These are phyloP conservation scores for Hypoxylon sp. DNA, from an alignment of 2,329 filamentous ascomycete species.

Conservation along the genomic window DNA sequence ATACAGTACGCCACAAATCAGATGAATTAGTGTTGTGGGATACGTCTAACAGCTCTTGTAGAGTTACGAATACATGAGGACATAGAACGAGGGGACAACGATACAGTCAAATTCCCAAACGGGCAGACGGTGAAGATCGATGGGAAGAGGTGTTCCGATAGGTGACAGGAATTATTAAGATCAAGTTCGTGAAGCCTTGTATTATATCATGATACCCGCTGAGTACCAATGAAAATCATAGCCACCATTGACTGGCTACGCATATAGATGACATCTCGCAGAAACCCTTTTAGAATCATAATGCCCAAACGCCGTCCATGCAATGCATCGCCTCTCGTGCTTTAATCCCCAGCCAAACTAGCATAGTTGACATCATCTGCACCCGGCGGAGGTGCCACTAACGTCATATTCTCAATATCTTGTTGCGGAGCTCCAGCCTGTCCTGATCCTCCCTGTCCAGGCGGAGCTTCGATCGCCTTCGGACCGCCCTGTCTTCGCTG, in stretches of 20 bases:
- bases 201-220: constrained; percentile 52
- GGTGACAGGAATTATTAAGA: constrained; percentile 35
- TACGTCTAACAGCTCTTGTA: constrained; percentile 56
- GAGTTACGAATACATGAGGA: constrained; percentile 90
- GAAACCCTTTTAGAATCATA: constrained; percentile 50
- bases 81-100: constrained; percentile 94
- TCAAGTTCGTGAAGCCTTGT: constrained; percentile 38
- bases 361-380: constrained; percentile 85
- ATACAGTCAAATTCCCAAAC: constrained; percentile 80
- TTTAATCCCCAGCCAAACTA: constrained; percentile 84
- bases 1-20: constrained; percentile 70
- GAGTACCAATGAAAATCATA: constrained; percentile 46
- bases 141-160: constrained; percentile 48
- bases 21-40: neutral
- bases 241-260: constrained; percentile 24
- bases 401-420: constrained; percentile 56
- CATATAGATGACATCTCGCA: constrained; percentile 37
- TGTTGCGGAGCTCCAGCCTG: constrained; percentile 46
- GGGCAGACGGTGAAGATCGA: constrained; percentile 52
- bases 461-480: constrained; percentile 54
- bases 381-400: constrained; percentile 84
- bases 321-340: constrained; percentile 39
- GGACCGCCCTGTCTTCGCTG: constrained; percentile 58
- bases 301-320: constrained; percentile 53
- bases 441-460: constrained; percentile 50